A percentile compares a stretch with the other conserved stretches of the same genome.
phyloP scores from a whole-genome alignment of 164 flowering plant genomes.

The Aristolochia californica region DNA sequence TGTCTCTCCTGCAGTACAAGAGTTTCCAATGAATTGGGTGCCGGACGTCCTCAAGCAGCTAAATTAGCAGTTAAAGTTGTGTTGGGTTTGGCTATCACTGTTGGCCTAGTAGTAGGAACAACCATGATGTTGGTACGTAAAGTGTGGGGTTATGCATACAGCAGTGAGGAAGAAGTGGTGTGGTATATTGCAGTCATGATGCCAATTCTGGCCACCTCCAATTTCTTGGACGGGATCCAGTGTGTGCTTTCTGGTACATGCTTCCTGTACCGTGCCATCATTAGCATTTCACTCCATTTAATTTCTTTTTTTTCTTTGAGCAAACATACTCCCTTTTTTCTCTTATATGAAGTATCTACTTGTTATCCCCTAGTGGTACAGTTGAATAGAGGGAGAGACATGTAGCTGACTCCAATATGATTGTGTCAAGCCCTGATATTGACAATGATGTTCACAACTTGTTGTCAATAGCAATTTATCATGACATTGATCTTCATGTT shows the following conservation, averaged over 20 bases:
- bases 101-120: conserved; percentile 15
- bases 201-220: conserved; percentile 28
- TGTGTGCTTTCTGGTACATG: conserved; percentile 35
- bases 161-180: conserved; percentile 29
- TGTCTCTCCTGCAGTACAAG: conserved; percentile 25
- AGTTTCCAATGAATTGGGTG: conserved; percentile 57
- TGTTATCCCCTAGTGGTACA: no score
- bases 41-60: conserved; percentile 31
- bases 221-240: conserved; percentile 32
- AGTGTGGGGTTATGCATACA: conserved; percentile 36
- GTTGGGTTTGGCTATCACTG: conserved; percentile 15
- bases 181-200: conserved; percentile 28
- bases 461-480: neutral
- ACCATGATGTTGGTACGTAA: conserved; percentile 13
- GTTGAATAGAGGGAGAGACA: no score
- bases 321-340: neutral
- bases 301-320: neutral
- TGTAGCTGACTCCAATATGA: no score
- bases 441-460: no score
- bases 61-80: conserved; percentile 26
- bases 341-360: neutral
- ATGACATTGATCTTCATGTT: neutral
- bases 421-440: no score
- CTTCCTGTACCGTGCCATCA: neutral
- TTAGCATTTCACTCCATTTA: neutral